Evolutionary conservation across 352 stramenopile species (phyloP).

Genomic region (Phytophthora constricta): DNA sequence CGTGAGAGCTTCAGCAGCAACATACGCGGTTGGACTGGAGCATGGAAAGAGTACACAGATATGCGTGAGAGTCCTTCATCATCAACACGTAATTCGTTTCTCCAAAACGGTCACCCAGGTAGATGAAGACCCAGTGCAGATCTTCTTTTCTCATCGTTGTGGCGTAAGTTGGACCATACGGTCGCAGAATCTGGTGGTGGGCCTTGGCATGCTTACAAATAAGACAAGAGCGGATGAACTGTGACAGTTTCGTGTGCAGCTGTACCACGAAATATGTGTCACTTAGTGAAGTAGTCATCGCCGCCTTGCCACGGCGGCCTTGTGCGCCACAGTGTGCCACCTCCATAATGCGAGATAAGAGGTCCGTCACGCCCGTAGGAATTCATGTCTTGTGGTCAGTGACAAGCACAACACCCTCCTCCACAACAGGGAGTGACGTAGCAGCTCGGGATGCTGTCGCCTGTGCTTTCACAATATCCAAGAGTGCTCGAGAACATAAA

Average conservation of each 20-base stretch:
- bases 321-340: neutral
- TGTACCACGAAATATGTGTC: neutral
- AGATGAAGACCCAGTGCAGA: conserved; percentile 3
- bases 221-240: neutral
- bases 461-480: no score
- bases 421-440: neutral
- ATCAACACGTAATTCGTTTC: neutral
- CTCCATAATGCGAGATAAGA: neutral
- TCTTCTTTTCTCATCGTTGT: neutral
- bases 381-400: neutral
- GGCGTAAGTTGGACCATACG: neutral
- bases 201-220: neutral
- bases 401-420: neutral
- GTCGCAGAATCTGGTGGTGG: neutral
- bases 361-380: neutral
- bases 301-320: neutral
- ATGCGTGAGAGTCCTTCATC: conserved; percentile 3
- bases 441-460: no score
- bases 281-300: neutral
- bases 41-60: conserved; percentile 7
- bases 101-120: neutral
- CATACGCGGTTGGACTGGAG: neutral
- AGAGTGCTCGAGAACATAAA: conserved; percentile 2
- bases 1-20: neutral
- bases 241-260: neutral